Conservation (phyloP, 2,329 filamentous ascomycete species). For the Tolypocladium ovalisporum region DNA sequence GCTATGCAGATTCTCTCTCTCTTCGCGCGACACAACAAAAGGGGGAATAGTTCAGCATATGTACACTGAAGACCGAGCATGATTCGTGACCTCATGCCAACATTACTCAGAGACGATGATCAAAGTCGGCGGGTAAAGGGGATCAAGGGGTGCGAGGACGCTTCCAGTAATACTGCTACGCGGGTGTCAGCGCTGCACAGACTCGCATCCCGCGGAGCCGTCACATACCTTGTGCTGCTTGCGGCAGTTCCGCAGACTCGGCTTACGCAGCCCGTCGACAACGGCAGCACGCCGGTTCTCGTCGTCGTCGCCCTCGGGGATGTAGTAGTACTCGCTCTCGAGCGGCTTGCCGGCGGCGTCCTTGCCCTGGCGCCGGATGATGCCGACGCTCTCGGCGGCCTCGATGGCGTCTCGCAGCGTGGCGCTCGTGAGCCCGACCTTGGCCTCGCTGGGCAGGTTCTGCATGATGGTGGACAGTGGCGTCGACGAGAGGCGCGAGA, state of each 20-base stretch:
- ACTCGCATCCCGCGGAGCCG: not conserved
- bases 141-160: slow-evolving; percentile 45
- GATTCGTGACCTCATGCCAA: not conserved
- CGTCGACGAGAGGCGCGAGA: slow-evolving; percentile 82
- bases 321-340: slow-evolving; percentile 95
- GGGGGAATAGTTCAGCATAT: not conserved
- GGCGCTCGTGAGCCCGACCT: slow-evolving; percentile 44
- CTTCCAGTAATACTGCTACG: slow-evolving; percentile 62
- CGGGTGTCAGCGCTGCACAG: not conserved
- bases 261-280: slow-evolving; percentile 76
- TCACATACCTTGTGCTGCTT: slow-evolving; percentile 88
- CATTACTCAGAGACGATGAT: not conserved
- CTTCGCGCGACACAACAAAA: not conserved
- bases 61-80: not conserved
- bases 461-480: slow-evolving; percentile 82
- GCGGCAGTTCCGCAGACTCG: slow-evolving; percentile 76
- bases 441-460: slow-evolving; percentile 64
- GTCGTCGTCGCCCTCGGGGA: slow-evolving; percentile 78
- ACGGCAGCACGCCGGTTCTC: slow-evolving; percentile 69
- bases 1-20: slow-evolving; percentile 10
- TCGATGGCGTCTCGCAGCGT: slow-evolving; percentile 65
- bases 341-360: slow-evolving; percentile 88
- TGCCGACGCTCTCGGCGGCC: slow-evolving; percentile 67
- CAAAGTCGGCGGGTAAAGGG: not conserved
- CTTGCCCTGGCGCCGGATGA: slow-evolving; percentile 84